These are phyloP conservation scores for Omphalotus guepiniiformis DNA, from an alignment of 768 basidiomycete species.

Conservation along the genomic window DNA sequence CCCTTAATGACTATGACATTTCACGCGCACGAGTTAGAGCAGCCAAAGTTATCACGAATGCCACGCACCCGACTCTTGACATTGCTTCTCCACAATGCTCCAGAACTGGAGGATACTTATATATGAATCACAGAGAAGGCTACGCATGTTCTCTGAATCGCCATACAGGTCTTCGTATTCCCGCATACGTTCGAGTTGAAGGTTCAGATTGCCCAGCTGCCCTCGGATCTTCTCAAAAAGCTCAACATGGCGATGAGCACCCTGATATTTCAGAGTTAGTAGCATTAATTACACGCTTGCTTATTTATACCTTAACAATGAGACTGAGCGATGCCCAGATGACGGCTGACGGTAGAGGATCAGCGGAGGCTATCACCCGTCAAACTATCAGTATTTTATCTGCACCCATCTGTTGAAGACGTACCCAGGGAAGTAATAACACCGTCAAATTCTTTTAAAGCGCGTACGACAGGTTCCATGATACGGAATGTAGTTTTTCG, in stretches of 20 bases:
- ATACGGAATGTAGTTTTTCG: constrained; percentile 1
- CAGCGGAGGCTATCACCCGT: background rate
- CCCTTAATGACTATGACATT: constrained; percentile 1
- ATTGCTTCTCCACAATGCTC: constrained; percentile 20
- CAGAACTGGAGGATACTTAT: constrained; percentile 21
- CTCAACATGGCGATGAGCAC: constrained; percentile 10
- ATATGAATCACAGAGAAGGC: constrained; percentile 14
- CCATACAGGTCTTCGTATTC: constrained; percentile 16
- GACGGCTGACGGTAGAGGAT: constrained; percentile 13
- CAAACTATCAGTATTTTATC: background rate
- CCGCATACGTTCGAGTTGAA: constrained; percentile 12
- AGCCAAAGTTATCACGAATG: background rate
- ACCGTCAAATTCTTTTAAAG: constrained; percentile 6
- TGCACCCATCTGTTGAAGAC: background rate
- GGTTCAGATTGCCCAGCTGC: constrained; percentile 12
- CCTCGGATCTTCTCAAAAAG: constrained; percentile 19
- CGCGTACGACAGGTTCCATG: constrained; percentile 9
- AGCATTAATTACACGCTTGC: background rate
- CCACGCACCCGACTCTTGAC: constrained; percentile 9
- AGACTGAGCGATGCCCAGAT: constrained; percentile 14
- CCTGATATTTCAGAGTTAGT: constrained; percentile 8
- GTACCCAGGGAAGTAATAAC: constrained; percentile 11
- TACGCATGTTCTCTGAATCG: constrained; percentile 11
- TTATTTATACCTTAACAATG: constrained; percentile 8
- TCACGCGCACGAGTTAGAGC: background rate